A percentile compares a stretch with the other conserved stretches of the same genome.
These are phyloP conservation scores for Spergularia bocconei DNA, from an alignment of 148 eudicot species.

Conservation along the genomic window DNA sequence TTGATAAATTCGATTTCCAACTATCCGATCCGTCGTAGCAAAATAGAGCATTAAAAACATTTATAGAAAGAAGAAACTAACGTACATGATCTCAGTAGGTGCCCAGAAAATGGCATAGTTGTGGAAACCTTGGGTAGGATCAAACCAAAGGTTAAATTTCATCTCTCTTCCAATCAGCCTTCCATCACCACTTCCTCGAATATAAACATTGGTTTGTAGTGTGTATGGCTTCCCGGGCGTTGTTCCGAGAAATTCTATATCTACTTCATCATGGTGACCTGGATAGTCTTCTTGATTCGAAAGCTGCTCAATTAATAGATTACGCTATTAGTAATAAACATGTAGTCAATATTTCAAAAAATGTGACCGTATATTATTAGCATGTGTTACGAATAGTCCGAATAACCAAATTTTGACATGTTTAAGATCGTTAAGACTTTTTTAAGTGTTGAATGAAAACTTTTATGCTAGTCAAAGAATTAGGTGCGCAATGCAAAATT, in stretches of 20 bases:
- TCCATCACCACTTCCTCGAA: slow-evolving; percentile 90
- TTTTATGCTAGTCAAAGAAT: not conserved
- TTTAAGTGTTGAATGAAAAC: too few species aligned
- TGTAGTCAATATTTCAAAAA: not conserved
- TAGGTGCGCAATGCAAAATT: slow-evolving; percentile 6
- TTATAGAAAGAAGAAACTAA: not conserved
- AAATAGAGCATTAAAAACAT: not conserved
- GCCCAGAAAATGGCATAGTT: slow-evolving; percentile 88
- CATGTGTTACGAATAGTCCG: too few species aligned
- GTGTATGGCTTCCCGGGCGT: slow-evolving; percentile 82
- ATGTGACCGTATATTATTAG: too few species aligned
- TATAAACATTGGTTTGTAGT: slow-evolving; percentile 79
- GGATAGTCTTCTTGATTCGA: slow-evolving; percentile 86
- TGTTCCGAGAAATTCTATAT: slow-evolving; percentile 88
- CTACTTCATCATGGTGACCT: slow-evolving; percentile 89
- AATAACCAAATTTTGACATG: not conserved
- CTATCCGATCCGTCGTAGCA: too few species aligned
- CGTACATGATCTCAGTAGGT: slow-evolving; percentile 71
- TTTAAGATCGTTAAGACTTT: too few species aligned
- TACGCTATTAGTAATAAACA: too few species aligned
- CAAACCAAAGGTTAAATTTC: slow-evolving; percentile 90
- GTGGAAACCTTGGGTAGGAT: slow-evolving; percentile 80
- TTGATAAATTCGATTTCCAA: too few species aligned
- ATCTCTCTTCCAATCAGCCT: slow-evolving; percentile 82
- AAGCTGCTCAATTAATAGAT: slow-evolving; percentile 41